Evolutionary conservation across 805 yeast species (phyloP).

Genomic region (Saccharomycopsis microspora): DNA sequence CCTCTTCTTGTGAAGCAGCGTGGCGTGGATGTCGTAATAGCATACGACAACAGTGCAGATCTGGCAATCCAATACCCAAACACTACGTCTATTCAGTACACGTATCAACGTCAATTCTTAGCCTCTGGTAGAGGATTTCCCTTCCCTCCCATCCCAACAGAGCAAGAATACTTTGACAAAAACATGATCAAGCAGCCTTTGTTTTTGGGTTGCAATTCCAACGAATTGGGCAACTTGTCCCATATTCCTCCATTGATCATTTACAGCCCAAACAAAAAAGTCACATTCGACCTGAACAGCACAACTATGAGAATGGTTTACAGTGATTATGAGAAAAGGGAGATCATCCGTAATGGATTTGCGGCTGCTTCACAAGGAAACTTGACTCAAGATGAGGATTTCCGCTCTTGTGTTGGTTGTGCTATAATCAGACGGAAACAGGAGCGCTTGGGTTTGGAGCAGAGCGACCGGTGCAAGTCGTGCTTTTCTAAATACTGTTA

Average conservation of each 20-base stretch:
- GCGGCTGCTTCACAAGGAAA: slow-evolving; percentile 59
- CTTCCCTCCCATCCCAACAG: slow-evolving; percentile 75
- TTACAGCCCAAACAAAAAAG: slow-evolving; percentile 62
- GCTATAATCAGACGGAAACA: slow-evolving; percentile 71
- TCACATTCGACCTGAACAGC: slow-evolving; percentile 54
- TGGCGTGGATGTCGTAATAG: slow-evolving; percentile 48
- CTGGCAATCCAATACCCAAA: slow-evolving; percentile 50
- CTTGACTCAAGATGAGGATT: slow-evolving; percentile 53
- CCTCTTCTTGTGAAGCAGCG: slow-evolving; percentile 53
- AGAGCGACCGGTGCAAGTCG: slow-evolving; percentile 50
- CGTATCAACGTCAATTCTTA: slow-evolving; percentile 49
- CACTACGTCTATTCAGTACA: slow-evolving; percentile 44
- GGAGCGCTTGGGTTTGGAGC: slow-evolving; percentile 50
- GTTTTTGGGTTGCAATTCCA: slow-evolving; percentile 74
- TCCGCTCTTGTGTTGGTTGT: slow-evolving; percentile 70
- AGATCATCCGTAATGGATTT: slow-evolving; percentile 63
- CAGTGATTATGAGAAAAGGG: slow-evolving; percentile 38
- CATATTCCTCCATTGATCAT: slow-evolving; percentile 48
- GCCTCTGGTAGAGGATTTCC: slow-evolving; percentile 44
- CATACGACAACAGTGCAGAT: slow-evolving; percentile 59
- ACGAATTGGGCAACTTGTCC: slow-evolving; percentile 42
- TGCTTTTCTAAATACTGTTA: slow-evolving; percentile 75
- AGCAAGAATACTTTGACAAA: slow-evolving; percentile 40
- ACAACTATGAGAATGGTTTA: slow-evolving; percentile 60
- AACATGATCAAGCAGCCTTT: slow-evolving; percentile 64